Evolutionary conservation across 306 rosid species (phyloP), one percentile per base, ranked within the genome.

Genomic region (Clitoria ternatea): DNA sequence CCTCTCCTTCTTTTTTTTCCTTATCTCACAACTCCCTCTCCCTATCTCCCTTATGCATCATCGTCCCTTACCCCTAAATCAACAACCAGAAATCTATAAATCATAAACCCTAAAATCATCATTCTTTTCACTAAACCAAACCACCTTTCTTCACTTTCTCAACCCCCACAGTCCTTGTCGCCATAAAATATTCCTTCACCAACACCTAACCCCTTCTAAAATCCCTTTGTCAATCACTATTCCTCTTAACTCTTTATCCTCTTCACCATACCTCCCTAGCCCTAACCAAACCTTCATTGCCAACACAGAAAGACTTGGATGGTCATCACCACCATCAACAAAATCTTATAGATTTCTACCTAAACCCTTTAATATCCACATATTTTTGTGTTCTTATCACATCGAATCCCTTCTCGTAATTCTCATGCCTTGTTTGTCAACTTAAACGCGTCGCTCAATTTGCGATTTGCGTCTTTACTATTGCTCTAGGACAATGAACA

Each of bases 261-360:
- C 99, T 52, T 94, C 96, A 0, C 37, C 84, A 24, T 83, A 75
- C 73, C 86, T 89, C 62, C 89, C 87, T 27, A 94, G 45, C 48
- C 99, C 99, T 43, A 94, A 36, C 96, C 95, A 94, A 15, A 92
- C 99, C 66, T 91, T 91, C 92, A 94, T 88, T 1, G 98, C 95
- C 83, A 94, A 66, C 27, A 94, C 97, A 1, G 96, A 79, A n/a
- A 94, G 70, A 63, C 98, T 94, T 7, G 96, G 98, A 61, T 94
- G 98, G 42, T 77, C 80, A 9, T 90, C 94, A 61, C 86, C 97
- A 18, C 81, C 79, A 12, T 84, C 96, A 40, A 66, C 81, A 18
- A 71, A 82, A 17, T 90, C 96, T 74, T 96, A 83, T 77, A 94
- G 70, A 63, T 76, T 91, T 91, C 80, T 81, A 82, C 62, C 89